Evolutionary conservation across 2,329 filamentous ascomycete genomes (phyloP).

Genomic region (Fusarium staphyleae): DNA sequence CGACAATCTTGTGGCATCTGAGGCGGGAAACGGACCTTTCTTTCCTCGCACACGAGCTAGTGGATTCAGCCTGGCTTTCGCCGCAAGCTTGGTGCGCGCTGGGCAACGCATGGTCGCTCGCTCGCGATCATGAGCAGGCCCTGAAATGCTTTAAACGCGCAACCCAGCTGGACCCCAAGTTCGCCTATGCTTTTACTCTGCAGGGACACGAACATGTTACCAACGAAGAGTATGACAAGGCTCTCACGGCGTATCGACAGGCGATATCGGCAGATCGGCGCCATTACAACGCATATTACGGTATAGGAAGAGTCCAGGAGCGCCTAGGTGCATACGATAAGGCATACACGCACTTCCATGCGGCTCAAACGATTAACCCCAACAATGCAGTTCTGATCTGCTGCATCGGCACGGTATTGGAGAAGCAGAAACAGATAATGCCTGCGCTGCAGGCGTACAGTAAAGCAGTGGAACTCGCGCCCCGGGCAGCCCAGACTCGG

Average conservation of each 20-base stretch:
- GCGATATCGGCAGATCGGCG: constrained; percentile 86
- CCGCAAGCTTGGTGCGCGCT: constrained; percentile 96
- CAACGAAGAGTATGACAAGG: constrained; percentile 98
- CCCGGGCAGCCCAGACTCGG: constrained; percentile 79
- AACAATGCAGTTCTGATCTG: constrained; percentile 92
- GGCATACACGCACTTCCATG: constrained; percentile 89
- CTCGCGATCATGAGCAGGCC: constrained; percentile 92
- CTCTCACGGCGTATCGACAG: constrained; percentile 83
- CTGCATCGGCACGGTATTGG: constrained; percentile 88
- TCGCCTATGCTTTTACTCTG: constrained; percentile 94
- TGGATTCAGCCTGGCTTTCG: constrained; percentile 86
- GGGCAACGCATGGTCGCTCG: constrained; percentile 92
- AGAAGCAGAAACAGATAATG: constrained; percentile 84
- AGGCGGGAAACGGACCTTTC: constrained; percentile 92
- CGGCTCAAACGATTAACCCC: constrained; percentile 88
- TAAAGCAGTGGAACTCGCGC: constrained; percentile 82
- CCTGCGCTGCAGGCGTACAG: constrained; percentile 82
- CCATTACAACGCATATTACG: constrained; percentile 99
- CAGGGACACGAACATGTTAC: constrained; percentile 95
- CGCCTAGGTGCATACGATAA: constrained; percentile 91
- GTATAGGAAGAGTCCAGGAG: constrained; percentile 82
- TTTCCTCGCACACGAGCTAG: constrained; percentile 87
- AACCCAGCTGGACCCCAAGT: constrained; percentile 86
- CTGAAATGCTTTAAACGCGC: constrained; percentile 93
- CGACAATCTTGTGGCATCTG: constrained; percentile 97